Evolutionary conservation across 2,329 filamentous ascomycete genomes (phyloP).

Genomic region (Fusarium udum): DNA sequence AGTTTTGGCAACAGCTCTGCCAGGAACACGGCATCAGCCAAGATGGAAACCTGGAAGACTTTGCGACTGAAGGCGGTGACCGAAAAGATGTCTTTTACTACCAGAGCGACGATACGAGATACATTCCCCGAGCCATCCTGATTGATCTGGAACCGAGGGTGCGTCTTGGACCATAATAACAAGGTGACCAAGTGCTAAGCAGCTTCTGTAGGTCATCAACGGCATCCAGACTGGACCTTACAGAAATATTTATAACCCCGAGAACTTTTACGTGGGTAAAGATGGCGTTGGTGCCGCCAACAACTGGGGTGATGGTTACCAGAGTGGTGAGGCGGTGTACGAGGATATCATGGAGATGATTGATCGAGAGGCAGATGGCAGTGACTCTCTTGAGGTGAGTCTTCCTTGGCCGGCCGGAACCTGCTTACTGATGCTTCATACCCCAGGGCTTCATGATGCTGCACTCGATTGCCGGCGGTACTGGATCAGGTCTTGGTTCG

Average conservation of each 20-base stretch:
- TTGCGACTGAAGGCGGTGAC: constrained; percentile 96
- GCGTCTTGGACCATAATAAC: constrained; percentile 30
- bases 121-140: constrained; percentile 94
- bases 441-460: constrained; percentile 93
- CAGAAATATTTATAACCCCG: constrained; percentile 98
- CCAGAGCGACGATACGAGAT: constrained; percentile 97
- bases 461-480: constrained; percentile 97
- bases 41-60: constrained; percentile 96
- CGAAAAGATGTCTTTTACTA: constrained; percentile 99
- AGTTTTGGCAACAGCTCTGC: constrained; percentile 99
- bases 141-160: constrained; percentile 94
- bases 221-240: constrained; percentile 93
- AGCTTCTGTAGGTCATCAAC: constrained; percentile 75
- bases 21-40: constrained; percentile 98
- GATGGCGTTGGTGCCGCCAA: constrained; percentile 94
- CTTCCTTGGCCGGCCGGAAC: neutral
- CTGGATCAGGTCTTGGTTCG: constrained; percentile 93
- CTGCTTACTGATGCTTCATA: neutral
- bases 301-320: constrained; percentile 98
- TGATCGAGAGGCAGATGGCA: constrained; percentile 96
- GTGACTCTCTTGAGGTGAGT: constrained; percentile 85
- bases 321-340: constrained; percentile 88
- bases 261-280: constrained; percentile 98
- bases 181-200: constrained; percentile 12
- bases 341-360: constrained; percentile 99